Percentiles rank a stretch among this genome's conserved stretches.
Evolutionary conservation across 768 basidiomycete species (phyloP).

Genomic region (Leccinum variicolor): DNA sequence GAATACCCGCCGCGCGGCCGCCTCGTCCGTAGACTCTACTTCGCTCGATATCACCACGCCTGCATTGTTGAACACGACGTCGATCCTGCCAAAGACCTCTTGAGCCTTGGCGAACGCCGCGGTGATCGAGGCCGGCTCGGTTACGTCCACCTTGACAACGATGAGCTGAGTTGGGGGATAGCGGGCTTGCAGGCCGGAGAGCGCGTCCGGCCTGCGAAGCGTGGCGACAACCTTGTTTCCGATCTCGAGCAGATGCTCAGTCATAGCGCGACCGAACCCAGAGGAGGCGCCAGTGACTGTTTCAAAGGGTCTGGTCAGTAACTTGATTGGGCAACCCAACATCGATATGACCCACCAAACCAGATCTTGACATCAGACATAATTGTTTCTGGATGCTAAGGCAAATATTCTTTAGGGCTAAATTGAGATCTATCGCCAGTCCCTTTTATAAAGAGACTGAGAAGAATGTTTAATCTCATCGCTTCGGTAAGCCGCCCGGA

Average conservation of each 20-base stretch:
- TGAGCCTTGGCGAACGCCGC: constrained; percentile 28
- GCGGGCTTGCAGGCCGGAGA: constrained; percentile 25
- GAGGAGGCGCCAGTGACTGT: constrained; percentile 27
- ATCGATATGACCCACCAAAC: constrained; percentile 9
- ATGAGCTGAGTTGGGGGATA: constrained; percentile 27
- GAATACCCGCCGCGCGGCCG: constrained; percentile 31
- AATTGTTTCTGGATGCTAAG: background rate
- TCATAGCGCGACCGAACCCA: constrained; percentile 35
- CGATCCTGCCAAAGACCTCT: constrained; percentile 32
- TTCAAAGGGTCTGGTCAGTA: background rate
- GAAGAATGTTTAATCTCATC: background rate
- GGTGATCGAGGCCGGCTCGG: constrained; percentile 16
- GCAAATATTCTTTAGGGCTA: background rate
- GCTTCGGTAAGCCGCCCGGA: background rate
- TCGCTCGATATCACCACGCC: constrained; percentile 29
- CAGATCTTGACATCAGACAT: constrained; percentile 20
- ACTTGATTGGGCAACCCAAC: background rate
- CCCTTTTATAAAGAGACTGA: background rate
- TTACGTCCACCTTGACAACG: constrained; percentile 34
- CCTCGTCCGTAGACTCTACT: constrained; percentile 33
- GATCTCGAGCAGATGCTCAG: constrained; percentile 23
- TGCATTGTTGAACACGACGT: constrained; percentile 40
- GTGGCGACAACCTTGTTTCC: constrained; percentile 43
- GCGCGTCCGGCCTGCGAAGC: constrained; percentile 35
- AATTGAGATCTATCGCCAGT: background rate